Percentiles rank a stretch among this genome's conserved stretches.
phyloP scores from a whole-genome alignment of 306 rosid genomes.

The Notholithocarpus densiflorus region DNA sequence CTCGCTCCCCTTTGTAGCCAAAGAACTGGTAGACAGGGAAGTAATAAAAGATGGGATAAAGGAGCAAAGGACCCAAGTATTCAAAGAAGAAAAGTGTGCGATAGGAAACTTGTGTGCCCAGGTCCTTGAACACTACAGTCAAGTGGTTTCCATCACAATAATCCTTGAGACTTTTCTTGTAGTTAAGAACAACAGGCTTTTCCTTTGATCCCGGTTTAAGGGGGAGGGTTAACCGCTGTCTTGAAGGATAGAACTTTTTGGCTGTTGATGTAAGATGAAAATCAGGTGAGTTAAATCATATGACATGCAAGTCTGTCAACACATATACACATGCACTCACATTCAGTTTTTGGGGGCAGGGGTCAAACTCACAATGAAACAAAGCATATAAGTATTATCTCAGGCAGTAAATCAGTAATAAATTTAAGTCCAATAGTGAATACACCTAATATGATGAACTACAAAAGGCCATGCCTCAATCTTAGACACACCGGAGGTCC shows the following conservation, averaged over 20 bases:
- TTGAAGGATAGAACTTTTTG: slow-evolving; percentile 69
- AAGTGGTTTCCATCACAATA: slow-evolving; percentile 53
- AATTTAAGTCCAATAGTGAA: slow-evolving; percentile 1
- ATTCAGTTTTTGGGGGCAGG: not conserved
- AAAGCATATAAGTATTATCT: not conserved
- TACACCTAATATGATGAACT: not conserved
- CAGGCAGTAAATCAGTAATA: not conserved
- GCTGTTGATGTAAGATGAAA: slow-evolving; percentile 54
- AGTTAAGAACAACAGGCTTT: slow-evolving; percentile 66
- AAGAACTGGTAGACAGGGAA: slow-evolving; percentile 66
- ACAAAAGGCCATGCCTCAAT: not conserved
- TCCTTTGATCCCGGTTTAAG: slow-evolving; percentile 78
- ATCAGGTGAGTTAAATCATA: slow-evolving; percentile 27
- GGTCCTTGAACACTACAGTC: slow-evolving; percentile 80
- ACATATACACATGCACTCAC: not conserved
- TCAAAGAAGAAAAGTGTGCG: slow-evolving; percentile 81
- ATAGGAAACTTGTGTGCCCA: slow-evolving; percentile 91
- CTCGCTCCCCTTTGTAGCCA: slow-evolving; percentile 76
- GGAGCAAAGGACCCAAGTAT: slow-evolving; percentile 89
- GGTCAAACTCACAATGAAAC: slow-evolving; percentile 5
- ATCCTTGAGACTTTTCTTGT: slow-evolving; percentile 73
- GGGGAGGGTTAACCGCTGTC: slow-evolving; percentile 92
- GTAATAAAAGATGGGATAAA: slow-evolving; percentile 88
- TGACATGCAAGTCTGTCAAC: slow-evolving; percentile 8
- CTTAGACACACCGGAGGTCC: not conserved